Evolutionary conservation across 169 alveolate species (phyloP), one percentile per base, ranked within the genome.

Genomic region (Neospora caninum): DNA sequence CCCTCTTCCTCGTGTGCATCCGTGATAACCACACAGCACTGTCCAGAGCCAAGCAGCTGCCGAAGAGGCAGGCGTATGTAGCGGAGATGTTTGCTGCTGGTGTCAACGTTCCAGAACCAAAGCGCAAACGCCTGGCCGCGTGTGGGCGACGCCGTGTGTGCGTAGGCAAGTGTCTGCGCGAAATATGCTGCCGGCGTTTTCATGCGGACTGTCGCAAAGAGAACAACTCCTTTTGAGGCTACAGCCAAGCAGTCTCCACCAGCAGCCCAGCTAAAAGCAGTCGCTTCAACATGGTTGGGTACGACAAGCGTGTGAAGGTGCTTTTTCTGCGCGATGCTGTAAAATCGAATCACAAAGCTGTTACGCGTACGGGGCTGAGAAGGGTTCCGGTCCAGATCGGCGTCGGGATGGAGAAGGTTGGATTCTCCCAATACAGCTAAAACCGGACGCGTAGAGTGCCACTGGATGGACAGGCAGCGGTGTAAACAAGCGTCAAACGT

Each of bases 101-200:
- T 96, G 67, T 84, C 95, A 6, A 97, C 96, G 93, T 98, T 97
- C 99, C 99, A 98, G 96, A 98, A 98, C n/a, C 97, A 96, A 36
- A 98, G 96, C 25, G 98, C 95, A 92, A 95, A 97, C 91, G 97
- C 98, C 58, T 94, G 96, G 92, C 98, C 96, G 80, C 97, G 98
- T 64, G 41, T 16, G 25, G 16, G 41, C 43, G 43, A 7, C 53
- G 53, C 43, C 6, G 31, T 18, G 18, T 27, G 43, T 20, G 87
- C 0, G 95, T 97, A 98, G 43, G 97, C 99, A n/a, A 98, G 96
- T 36, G 99, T 98, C 39, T 97, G 96, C 10, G 96, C 96, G 92
- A 97, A 97, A 94, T 95, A 98, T 70, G 98, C 97, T 98, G 99
- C 97, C 88, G 97, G 96, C 89, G 97, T 97, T 73, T 97, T 97